Percentiles rank a stretch among this genome's conserved stretches.
phyloP scores from a whole-genome alignment of 192 early-diverging fungal species.

The Entomortierella chlamydospora region DNA sequence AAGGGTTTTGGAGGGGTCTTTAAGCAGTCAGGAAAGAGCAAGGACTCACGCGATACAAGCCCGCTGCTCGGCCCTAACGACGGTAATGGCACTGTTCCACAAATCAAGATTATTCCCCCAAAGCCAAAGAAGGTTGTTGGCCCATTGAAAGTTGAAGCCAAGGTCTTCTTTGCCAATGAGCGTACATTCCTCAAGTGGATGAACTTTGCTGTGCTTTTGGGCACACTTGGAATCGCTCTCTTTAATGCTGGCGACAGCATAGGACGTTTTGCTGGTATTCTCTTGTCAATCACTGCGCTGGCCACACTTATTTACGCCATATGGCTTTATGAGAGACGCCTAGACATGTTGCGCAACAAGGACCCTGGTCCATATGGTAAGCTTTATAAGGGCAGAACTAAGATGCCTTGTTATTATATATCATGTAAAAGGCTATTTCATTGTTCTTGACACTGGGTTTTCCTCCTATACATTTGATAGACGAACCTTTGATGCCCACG shows the following conservation, averaged over 20 bases:
- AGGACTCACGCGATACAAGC: slow-evolving; percentile 30
- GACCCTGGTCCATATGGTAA: slow-evolving; percentile 67
- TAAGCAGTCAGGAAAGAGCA: slow-evolving; percentile 27
- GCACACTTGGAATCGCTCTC: slow-evolving; percentile 75
- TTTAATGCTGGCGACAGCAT: slow-evolving; percentile 81
- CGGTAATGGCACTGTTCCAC: slow-evolving; percentile 18
- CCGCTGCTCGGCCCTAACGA: slow-evolving; percentile 39
- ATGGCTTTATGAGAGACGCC: slow-evolving; percentile 76
- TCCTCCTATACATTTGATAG: slow-evolving; percentile 37
- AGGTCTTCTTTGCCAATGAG: slow-evolving; percentile 91
- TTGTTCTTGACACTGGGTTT: slow-evolving; percentile 1
- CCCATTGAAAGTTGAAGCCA: slow-evolving; percentile 82
- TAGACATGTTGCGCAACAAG: slow-evolving; percentile 71
- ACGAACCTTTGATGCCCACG: slow-evolving; percentile 79
- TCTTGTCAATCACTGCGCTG: slow-evolving; percentile 78
- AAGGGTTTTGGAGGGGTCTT: slow-evolving; percentile 49
- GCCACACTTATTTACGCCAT: slow-evolving; percentile 78
- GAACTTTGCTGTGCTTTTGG: slow-evolving; percentile 78
- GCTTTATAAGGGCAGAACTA: too few species aligned
- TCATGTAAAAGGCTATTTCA: slow-evolving; percentile 2
- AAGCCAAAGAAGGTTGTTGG: slow-evolving; percentile 61
- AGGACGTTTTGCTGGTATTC: slow-evolving; percentile 74
- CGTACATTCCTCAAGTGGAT: slow-evolving; percentile 88
- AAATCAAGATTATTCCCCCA: slow-evolving; percentile 51
- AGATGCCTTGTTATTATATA: not conserved